Evolutionary conservation across 1,139 yeast genomes (phyloP), one percentile per base, ranked within the genome.

Genomic region (Suhomyces wounanorum): DNA sequence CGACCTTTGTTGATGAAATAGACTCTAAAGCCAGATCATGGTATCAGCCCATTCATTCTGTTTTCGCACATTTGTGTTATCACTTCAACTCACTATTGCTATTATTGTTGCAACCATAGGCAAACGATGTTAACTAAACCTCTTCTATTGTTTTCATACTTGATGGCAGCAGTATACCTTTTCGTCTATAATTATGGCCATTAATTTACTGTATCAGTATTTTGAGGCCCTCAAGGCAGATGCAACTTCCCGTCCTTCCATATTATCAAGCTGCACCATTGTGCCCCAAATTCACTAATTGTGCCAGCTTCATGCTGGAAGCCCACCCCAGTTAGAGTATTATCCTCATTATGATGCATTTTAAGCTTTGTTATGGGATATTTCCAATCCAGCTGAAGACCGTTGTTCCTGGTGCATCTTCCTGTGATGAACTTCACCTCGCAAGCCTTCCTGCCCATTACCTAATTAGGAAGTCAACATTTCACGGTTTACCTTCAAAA

Each of bases 401-500:
- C 30, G 30, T 26, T 26, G 30, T 26, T 8, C 30, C 30, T 26
- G 23, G 23, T 21, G 6, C 23, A 21, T 21, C 23, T 6, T 21
- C 23, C 6, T 21, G 23, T 3, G 23, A 3, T 21, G 3, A 3
- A 21, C 23, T 4, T 4, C 41, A 39, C 40, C 40, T 45, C 26
- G 47, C 47, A 2, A 25, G 9, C 23, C 11, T 11, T 18, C 40
- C 21, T 26, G 26, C 41, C 17, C 33, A 44, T 44, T 58, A 21
- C 62, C 60, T 42, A 18, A 56, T 54, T 30, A 26, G 60, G 63
- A 13, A 59, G 52, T 58, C 62, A 23, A 10, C 25, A 21, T 10
- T 14, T 38, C 18, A 33, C 57, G 31, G 35, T n/a, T 16, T n/a
- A 5, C 33, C n/a, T 16, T 28, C 40, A 40, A 41, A 45, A 50